These are phyloP conservation scores for Mycena maculata DNA, from an alignment of 768 basidiomycete species.

Conservation along the genomic window DNA sequence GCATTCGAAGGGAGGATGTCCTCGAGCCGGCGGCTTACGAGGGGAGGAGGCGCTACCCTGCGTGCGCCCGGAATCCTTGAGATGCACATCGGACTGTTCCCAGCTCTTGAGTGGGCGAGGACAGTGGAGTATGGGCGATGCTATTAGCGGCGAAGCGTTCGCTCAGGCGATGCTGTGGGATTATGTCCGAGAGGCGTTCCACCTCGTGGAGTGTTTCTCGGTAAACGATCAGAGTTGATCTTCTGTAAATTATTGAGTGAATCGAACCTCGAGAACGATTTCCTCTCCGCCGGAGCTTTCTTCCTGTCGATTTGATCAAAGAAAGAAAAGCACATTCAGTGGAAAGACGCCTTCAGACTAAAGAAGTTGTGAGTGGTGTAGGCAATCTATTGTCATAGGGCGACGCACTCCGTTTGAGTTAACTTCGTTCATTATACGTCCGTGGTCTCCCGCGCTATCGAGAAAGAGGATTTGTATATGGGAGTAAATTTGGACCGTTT, in stretches of 20 bases:
- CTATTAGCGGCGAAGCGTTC: not conserved
- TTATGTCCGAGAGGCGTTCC: constrained; percentile 3
- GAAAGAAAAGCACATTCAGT: not conserved
- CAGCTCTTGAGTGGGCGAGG: not conserved
- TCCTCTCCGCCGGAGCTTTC: constrained; percentile 10
- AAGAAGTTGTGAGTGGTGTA: not conserved
- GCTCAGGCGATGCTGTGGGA: constrained; percentile 3
- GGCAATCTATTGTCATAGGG: not conserved
- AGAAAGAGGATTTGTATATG: not conserved
- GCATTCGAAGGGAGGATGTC: not conserved
- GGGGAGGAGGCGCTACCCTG: not conserved
- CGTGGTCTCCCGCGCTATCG: not conserved
- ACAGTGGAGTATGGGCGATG: constrained; percentile 3
- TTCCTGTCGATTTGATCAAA: constrained; percentile 1
- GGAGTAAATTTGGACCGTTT: not conserved
- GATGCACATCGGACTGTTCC: not conserved
- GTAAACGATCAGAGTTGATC: constrained; percentile 4
- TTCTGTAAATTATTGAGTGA: not conserved
- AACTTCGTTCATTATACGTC: not conserved
- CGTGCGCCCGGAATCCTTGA: not conserved
- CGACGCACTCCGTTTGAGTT: not conserved
- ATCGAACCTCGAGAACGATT: constrained; percentile 5
- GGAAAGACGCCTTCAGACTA: constrained; percentile 7
- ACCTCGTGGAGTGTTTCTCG: constrained; percentile 1
- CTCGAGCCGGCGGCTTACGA: constrained; percentile 3